Conservation (phyloP, 305 asterid species). For the Fraxinus ornus region DNA sequence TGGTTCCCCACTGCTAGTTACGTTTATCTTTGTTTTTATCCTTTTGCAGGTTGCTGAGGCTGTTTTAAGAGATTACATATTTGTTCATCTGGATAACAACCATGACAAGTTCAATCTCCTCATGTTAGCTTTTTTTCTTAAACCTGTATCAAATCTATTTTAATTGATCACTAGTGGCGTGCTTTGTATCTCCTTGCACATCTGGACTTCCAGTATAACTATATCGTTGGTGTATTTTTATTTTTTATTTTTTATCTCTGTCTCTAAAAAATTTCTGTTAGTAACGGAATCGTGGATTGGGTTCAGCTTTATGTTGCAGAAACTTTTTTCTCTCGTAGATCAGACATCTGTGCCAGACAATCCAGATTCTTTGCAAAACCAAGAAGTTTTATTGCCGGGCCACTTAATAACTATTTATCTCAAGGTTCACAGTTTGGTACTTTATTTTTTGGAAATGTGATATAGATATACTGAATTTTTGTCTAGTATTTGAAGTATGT, state of each 20-base stretch:
- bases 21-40: slow-evolving; percentile 13
- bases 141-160: neutral
- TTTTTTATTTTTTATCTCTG: neutral
- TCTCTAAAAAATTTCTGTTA: neutral
- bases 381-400: slow-evolving; percentile 91
- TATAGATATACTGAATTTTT: slow-evolving; percentile 9
- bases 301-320: slow-evolving; percentile 91
- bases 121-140: slow-evolving; percentile 50
- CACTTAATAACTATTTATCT: slow-evolving; percentile 84
- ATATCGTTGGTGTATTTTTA: neutral
- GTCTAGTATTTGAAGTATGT: slow-evolving; percentile 11
- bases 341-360: slow-evolving; percentile 93
- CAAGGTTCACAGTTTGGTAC: slow-evolving; percentile 53
- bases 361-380: slow-evolving; percentile 90
- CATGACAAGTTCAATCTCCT: slow-evolving; percentile 88
- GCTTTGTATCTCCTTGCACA: slow-evolving; percentile 1
- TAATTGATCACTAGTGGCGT: neutral
- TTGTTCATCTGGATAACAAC: slow-evolving; percentile 89
- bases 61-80: slow-evolving; percentile 67
- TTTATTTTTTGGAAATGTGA: slow-evolving; percentile 16
- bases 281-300: slow-evolving; percentile 31
- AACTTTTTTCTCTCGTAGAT: slow-evolving; percentile 89
- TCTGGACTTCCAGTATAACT: slow-evolving; percentile 3
- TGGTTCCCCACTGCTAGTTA: slow-evolving; percentile 3
- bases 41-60: slow-evolving; percentile 74